Evolutionary conservation across 2,329 filamentous ascomycete species (phyloP).

Genomic region (Nakataea oryzae): DNA sequence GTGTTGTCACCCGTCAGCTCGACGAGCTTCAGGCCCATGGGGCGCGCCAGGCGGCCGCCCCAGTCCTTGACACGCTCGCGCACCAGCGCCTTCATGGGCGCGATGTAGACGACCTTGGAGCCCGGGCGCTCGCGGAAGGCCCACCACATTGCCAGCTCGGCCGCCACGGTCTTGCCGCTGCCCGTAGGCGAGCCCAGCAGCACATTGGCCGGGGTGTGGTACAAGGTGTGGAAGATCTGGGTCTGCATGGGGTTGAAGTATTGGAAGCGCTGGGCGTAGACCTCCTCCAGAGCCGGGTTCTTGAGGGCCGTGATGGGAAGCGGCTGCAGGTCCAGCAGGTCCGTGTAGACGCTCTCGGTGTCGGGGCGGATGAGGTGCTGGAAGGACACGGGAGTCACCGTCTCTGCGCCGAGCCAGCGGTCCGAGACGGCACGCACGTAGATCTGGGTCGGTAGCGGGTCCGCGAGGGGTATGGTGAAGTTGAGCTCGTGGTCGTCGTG

Average conservation of each 20-base stretch:
- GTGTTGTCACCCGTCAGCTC: conserved; percentile 94
- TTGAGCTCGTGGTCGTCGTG: conserved; percentile 96
- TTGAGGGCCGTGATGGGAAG: conserved; percentile 79
- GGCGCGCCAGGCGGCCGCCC: conserved; percentile 68
- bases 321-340: conserved; percentile 84
- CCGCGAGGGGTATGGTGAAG: conserved; percentile 91
- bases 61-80: conserved; percentile 95
- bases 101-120: conserved; percentile 97
- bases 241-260: conserved; percentile 99
- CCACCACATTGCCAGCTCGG: conserved; percentile 99
- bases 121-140: conserved; percentile 89
- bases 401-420: conserved; percentile 93
- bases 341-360: conserved; percentile 94
- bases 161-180: conserved; percentile 94
- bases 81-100: conserved; percentile 97
- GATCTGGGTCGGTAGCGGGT: conserved; percentile 89
- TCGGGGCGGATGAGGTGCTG: conserved; percentile 96
- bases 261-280: conserved; percentile 82
- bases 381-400: conserved; percentile 89
- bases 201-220: conserved; percentile 86
- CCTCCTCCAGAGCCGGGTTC: conserved; percentile 75
- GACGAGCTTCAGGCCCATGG: conserved; percentile 81
- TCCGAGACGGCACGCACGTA: conserved; percentile 93
- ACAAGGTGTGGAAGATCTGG: conserved; percentile 93
- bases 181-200: conserved; percentile 92